Conservation (phyloP, 75 land plant species). For the Larix kaempferi region DNA sequence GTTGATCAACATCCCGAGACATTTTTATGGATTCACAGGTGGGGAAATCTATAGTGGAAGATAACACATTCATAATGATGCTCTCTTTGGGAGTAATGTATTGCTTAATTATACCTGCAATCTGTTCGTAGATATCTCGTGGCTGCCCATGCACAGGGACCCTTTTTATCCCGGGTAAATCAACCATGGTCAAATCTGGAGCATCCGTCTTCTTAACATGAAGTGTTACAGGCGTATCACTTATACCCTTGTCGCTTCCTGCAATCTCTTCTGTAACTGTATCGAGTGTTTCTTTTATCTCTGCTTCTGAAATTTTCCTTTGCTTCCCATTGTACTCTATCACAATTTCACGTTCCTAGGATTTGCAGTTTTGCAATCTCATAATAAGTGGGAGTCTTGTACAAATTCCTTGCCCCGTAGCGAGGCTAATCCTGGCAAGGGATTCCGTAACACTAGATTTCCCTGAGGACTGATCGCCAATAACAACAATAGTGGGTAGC, state of each 20-base stretch:
- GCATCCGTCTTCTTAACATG: slow-evolving; percentile 31
- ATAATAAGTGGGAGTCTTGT: slow-evolving; percentile 61
- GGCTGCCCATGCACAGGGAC: slow-evolving; percentile 67
- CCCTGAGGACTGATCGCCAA: slow-evolving; percentile 67
- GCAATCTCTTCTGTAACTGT: slow-evolving; percentile 40
- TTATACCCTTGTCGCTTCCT: slow-evolving; percentile 41
- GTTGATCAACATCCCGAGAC: slow-evolving; percentile 48
- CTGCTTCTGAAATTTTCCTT: slow-evolving; percentile 15
- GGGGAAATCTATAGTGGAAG: slow-evolving; percentile 44
- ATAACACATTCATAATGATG: slow-evolving; percentile 62
- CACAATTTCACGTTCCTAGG: not conserved
- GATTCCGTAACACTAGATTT: slow-evolving; percentile 67
- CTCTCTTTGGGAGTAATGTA: slow-evolving; percentile 55
- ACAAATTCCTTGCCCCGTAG: slow-evolving; percentile 59
- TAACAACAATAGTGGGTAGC: slow-evolving; percentile 64
- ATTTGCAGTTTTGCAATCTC: slow-evolving; percentile 24
- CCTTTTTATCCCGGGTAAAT: slow-evolving; percentile 66
- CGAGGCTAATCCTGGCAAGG: slow-evolving; percentile 48
- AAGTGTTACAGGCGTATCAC: slow-evolving; percentile 25
- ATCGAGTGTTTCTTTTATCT: slow-evolving; percentile 29
- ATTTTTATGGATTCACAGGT: slow-evolving; percentile 48
- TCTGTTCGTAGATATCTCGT: slow-evolving; percentile 53
- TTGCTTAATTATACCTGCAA: slow-evolving; percentile 36
- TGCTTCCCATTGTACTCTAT: slow-evolving; percentile 25
- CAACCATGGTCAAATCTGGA: slow-evolving; percentile 63